Percentiles rank a stretch among this genome's conserved stretches.
These are phyloP conservation scores for Lichtheimia ramosa DNA, from an alignment of 371 early-diverging fungal genomes.

Conservation along the genomic window DNA sequence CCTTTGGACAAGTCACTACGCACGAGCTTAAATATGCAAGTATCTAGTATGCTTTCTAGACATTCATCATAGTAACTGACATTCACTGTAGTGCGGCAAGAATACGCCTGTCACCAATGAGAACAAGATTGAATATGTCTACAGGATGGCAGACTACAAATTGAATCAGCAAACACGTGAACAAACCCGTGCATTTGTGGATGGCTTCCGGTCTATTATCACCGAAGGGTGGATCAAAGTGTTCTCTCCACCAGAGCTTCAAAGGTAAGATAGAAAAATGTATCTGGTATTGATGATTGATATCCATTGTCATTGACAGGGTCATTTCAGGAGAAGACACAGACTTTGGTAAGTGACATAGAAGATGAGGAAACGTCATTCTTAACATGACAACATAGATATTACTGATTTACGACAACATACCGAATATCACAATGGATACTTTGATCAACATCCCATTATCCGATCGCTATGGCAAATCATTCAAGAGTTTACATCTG, in stretches of 20 bases:
- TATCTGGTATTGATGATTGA: not conserved
- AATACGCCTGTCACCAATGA: conserved; percentile 71
- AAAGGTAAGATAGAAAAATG: conserved; percentile 32
- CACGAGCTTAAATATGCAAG: conserved; percentile 51
- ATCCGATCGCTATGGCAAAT: conserved; percentile 83
- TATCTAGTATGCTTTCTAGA: conserved; percentile 3
- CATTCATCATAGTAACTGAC: not conserved
- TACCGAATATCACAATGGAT: conserved; percentile 86
- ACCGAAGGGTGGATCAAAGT: conserved; percentile 68
- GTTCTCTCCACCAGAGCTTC: conserved; percentile 80
- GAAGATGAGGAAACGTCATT: no score
- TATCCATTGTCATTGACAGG: conserved; percentile 24
- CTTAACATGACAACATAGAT: conserved; percentile 35
- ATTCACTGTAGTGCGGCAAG: conserved; percentile 55
- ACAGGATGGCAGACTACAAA: conserved; percentile 78
- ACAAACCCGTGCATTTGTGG: conserved; percentile 79
- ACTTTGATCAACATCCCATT: conserved; percentile 72
- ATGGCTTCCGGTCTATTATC: conserved; percentile 71
- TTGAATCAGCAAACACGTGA: conserved; percentile 74
- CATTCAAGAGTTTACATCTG: conserved; percentile 60
- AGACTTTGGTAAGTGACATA: conserved; percentile 51
- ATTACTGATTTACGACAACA: conserved; percentile 74
- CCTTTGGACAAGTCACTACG: conserved; percentile 48
- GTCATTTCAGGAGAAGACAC: conserved; percentile 80
- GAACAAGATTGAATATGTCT: conserved; percentile 80